Percentiles rank a stretch among this genome's conserved stretches.
phyloP scores from a whole-genome alignment of 345 rosid species.

The Diplotaxis tenuifolia region DNA sequence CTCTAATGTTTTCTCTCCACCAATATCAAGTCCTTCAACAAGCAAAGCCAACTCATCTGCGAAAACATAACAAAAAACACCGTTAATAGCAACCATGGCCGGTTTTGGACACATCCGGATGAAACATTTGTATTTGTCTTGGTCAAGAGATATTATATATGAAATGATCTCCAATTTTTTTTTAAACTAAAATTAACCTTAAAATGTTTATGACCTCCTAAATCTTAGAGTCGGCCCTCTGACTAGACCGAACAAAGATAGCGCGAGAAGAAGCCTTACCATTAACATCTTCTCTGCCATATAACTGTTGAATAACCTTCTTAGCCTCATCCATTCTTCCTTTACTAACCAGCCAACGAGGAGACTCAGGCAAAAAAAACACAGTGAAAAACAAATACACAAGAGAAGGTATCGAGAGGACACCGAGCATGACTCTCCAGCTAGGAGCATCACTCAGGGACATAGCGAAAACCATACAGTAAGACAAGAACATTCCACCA shows the following conservation, averaged over 20 bases:
- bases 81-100: not conserved
- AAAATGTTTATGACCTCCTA: not conserved
- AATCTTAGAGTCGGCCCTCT: not conserved
- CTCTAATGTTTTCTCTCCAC: slow-evolving; percentile 86
- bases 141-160: not conserved
- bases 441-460: slow-evolving; percentile 67
- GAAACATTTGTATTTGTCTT: too few relatives aligned
- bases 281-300: slow-evolving; percentile 90
- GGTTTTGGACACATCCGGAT: not conserved
- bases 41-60: slow-evolving; percentile 96
- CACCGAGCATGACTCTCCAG: slow-evolving; percentile 96
- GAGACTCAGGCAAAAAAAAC: slow-evolving; percentile 95
- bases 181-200: not conserved
- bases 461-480: slow-evolving; percentile 91
- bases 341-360: slow-evolving; percentile 98
- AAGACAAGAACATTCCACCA: slow-evolving; percentile 88
- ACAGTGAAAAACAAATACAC: slow-evolving; percentile 60
- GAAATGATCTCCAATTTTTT: not conserved
- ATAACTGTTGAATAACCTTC: slow-evolving; percentile 76
- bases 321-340: slow-evolving; percentile 90
- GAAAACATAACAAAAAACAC: not conserved
- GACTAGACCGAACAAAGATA: not conserved
- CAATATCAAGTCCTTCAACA: slow-evolving; percentile 90
- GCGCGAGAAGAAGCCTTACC: slow-evolving; percentile 42
- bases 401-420: slow-evolving; percentile 82